phyloP scores from a whole-genome alignment of 352 stramenopile genomes.

The Thalassiosira livingstoniorum region DNA sequence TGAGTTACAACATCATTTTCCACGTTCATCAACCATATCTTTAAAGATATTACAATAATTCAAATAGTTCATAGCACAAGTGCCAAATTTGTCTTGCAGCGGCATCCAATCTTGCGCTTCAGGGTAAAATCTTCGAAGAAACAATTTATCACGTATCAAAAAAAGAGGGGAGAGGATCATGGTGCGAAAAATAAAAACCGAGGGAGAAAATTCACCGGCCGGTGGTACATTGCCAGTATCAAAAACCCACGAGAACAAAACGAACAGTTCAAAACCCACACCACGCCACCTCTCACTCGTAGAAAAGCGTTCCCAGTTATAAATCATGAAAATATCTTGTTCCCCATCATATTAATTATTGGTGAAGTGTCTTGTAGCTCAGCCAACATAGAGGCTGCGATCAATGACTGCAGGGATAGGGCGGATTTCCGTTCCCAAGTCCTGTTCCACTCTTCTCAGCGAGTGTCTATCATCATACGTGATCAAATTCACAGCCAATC shows the following conservation, averaged over 20 bases:
- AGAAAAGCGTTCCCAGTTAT: too few species aligned
- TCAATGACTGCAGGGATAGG: conserved; percentile 98
- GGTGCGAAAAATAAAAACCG: conserved; percentile 56
- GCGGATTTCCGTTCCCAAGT: conserved; percentile 99
- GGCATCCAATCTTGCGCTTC: conserved; percentile 16
- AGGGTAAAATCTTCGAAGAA: conserved; percentile 18
- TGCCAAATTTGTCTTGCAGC: conserved; percentile 13
- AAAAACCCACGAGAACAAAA: conserved; percentile 44
- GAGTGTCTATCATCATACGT: conserved; percentile 99
- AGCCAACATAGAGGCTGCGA: conserved; percentile 96
- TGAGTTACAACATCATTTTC: too few species aligned
- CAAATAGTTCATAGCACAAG: too few species aligned
- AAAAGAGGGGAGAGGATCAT: conserved; percentile 61
- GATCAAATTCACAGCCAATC: conserved; percentile 99
- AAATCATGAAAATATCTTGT: too few species aligned
- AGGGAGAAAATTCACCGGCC: conserved; percentile 48
- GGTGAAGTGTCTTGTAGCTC: conserved; percentile 36
- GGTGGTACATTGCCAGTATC: conserved; percentile 45
- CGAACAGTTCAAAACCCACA: conserved; percentile 50
- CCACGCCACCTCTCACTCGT: conserved; percentile 64
- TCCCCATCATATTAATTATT: conserved; percentile 2
- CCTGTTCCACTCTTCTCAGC: conserved; percentile 98
- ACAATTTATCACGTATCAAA: conserved; percentile 32
- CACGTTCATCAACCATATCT: too few species aligned
- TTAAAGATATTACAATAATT: too few species aligned